Base-by-base conservation (phyloP, 2,329 filamentous ascomycete species). In the Ophiostoma quercus region DNA sequence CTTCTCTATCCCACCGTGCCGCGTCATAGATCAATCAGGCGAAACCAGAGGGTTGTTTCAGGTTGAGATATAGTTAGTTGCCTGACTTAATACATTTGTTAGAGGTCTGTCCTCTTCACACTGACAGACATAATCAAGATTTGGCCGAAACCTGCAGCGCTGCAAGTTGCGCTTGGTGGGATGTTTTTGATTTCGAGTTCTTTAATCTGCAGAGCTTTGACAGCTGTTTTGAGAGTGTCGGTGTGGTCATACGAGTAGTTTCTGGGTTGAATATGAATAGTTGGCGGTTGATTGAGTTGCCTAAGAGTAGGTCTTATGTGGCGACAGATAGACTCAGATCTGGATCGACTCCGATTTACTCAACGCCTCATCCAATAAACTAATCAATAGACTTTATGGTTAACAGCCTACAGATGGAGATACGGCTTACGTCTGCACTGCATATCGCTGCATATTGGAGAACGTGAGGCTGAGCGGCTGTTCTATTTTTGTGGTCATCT, bases 41-140 rank as follows among this genome's bases (percentile, higher is more conserved):
- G 51, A 57, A 57, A 57, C 51, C 51, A 57, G 51, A 57, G 22
- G 51, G 51, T n/a, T 57, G 51, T 57, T 57, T 57, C 51, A 57
- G 51, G 22, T 12, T 12, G 47, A 19, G 6, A 34, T 34, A 34
- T 8, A 8, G 34, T 34, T 34, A 8, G 34, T 34, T 34, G 34
- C 34, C 34, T 34, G 34, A 34, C 34, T 34, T 34, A 6, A 34
- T 34, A 34, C 34, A 19, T 6, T 16, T 16, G 41, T 43, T 43
- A 47, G 43, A 16, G 51, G 51, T 57, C n/a, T 57, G 51, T 8
- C 3, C 51, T 22, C 25, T n/a, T n/a, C 7, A 8, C 43, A 47
- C 16, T 19, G 16, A n/a, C 16, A 0, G 51, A 29, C 34, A 34
- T 2, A 57, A 57, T 57, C 51, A 57, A 57, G 51, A 57, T 57